Evolutionary conservation across 192 early-diverging fungal species (phyloP), one percentile per base, ranked within the genome.

Genomic region (Coemansia erecta): DNA sequence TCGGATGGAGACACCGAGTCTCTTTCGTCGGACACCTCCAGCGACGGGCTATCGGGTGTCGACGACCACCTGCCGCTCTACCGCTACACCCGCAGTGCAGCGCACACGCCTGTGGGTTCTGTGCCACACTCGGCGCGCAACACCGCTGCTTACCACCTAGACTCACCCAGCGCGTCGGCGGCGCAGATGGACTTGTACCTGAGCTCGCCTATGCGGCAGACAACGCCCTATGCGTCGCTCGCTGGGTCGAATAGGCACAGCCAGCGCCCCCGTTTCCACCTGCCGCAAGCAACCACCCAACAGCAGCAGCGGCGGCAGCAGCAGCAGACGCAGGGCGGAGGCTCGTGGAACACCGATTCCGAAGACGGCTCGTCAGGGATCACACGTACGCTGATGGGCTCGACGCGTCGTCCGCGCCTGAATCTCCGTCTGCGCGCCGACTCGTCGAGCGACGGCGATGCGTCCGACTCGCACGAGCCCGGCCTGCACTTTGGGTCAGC

Each of bases 401-500:
- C 70, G 9, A 53, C 68, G 22, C 70, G 57, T 24, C 60, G 53
- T 31, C 53, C 53, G n/a, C 26, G 26, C 17, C 53, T 35, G 24
- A 54, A 46, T n/a, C 55, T 53, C 18, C 69, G 60, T 6, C 45
- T 64, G 31, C 61, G 61, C 22, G 55, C 54, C 11, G 61, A 70
- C 44, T 70, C 70, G 8, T 77, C 80, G 10, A 65, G 66, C 10
- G 66, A 69, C 10, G 68, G 73, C 17, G 80, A 68, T 14, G 80
- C 73, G 14, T 18, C 69, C 12, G 71, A 58, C 35, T 44, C 67
- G 8, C 72, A 67, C 33, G 67, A 70, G 12, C 80, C 80, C 1
- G 66, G 77, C 46, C 61, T 81, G 60, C 73, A 81, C 18, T 73
- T 78, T 58, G 80, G 63, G 26, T 63, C 72, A 37, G 70, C 68